Conservation (phyloP, 2,329 filamentous ascomycete genomes). For the Nothophaeocryptopus gaeumannii region DNA sequence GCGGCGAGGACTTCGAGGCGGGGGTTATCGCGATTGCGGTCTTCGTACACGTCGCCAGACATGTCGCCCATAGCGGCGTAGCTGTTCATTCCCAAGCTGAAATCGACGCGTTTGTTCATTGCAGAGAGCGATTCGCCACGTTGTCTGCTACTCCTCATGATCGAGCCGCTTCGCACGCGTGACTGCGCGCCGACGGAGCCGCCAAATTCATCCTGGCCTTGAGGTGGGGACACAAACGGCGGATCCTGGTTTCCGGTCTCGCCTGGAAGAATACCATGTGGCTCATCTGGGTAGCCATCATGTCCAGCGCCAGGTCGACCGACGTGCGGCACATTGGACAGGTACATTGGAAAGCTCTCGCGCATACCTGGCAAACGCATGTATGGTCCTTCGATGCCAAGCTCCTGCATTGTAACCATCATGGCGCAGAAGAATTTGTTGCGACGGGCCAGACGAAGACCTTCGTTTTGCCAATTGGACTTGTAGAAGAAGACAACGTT, state of each 20-base stretch:
- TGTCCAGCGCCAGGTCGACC: conserved; percentile 43
- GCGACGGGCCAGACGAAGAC: conserved; percentile 80
- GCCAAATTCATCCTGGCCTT: conserved; percentile 17
- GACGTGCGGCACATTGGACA: conserved; percentile 52
- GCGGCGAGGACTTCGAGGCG: conserved; percentile 39
- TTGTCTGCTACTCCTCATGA: conserved; percentile 48
- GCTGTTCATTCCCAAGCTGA: conserved; percentile 63
- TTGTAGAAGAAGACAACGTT: conserved; percentile 98
- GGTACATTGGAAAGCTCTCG: conserved; percentile 64
- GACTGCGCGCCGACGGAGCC: conserved; percentile 28
- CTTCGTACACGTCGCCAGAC: conserved; percentile 64
- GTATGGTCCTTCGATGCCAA: conserved; percentile 81
- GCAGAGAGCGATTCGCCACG: conserved; percentile 58
- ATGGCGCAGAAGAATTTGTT: conserved; percentile 94
- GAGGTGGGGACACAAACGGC: conserved; percentile 41
- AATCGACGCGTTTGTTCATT: conserved; percentile 64
- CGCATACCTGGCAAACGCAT: conserved; percentile 69
- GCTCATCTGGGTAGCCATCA: conserved; percentile 46
- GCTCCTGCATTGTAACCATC: conserved; percentile 78
- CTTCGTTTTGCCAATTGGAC: conserved; percentile 92
- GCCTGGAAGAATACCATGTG: conserved; percentile 36
- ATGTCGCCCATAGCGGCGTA: conserved; percentile 57
- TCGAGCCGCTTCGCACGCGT: conserved; percentile 45
- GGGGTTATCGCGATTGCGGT: conserved; percentile 46
- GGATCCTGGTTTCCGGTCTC: conserved; percentile 35